Conservation (phyloP, 225 moss, liverwort and hornwort genomes). For the Rhytidiadelphus loreus region DNA sequence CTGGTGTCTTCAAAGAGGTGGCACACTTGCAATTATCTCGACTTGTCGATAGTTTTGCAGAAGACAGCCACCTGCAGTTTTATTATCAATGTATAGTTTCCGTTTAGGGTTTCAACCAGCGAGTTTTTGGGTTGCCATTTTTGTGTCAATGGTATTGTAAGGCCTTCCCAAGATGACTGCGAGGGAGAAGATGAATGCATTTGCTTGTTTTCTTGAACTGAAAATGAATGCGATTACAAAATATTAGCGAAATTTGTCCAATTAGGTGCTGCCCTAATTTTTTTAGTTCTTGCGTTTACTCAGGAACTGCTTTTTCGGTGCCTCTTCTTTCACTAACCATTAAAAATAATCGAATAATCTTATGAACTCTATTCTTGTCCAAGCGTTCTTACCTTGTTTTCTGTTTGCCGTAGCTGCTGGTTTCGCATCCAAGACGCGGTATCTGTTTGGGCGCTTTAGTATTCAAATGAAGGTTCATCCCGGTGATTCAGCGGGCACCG, state of each 20-base stretch:
- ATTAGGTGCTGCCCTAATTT: neutral
- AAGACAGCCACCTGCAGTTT: neutral
- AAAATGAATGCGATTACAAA: neutral
- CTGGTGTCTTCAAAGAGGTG: neutral
- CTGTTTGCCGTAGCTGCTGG: constrained; percentile 24
- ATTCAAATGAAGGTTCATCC: constrained; percentile 53
- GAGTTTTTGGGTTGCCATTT: neutral
- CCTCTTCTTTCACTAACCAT: neutral
- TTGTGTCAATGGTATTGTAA: neutral
- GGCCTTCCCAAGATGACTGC: neutral
- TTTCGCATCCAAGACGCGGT: constrained; percentile 50
- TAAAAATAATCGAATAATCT: too few species aligned
- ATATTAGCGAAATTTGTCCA: neutral
- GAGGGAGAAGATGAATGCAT: neutral
- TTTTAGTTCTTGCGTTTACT: neutral
- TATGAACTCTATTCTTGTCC: neutral
- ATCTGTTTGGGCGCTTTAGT: constrained; percentile 37
- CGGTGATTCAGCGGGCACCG: constrained; percentile 50
- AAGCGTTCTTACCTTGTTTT: neutral
- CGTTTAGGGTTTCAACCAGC: neutral
- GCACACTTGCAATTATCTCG: neutral
- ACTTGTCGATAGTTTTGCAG: neutral
- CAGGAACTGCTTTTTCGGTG: neutral
- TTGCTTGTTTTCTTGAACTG: neutral
- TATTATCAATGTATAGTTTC: neutral